phyloP scores from a whole-genome alignment of 768 basidiomycete genomes.

The Tephrocybe sp. region DNA sequence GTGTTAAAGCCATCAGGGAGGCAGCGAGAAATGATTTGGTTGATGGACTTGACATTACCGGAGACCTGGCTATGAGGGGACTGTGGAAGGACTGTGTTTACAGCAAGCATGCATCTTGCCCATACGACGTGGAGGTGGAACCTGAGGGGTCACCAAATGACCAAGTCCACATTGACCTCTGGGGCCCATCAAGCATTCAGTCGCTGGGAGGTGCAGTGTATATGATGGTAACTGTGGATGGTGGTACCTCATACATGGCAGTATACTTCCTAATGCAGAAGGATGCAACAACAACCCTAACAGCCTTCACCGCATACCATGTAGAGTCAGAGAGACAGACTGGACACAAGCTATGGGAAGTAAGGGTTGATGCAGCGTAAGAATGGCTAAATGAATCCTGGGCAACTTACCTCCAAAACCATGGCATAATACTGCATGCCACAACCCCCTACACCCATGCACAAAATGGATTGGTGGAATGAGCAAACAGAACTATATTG shows the following conservation, averaged over 20 bases:
- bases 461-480: neutral
- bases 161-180: neutral
- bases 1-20: constrained; percentile 6
- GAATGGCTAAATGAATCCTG: neutral
- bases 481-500: neutral
- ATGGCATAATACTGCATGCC: neutral
- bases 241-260: constrained; percentile 12
- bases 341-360: neutral
- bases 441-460: neutral
- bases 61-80: constrained; percentile 5
- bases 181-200: constrained; percentile 17
- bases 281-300: neutral
- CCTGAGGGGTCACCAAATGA: constrained; percentile 12
- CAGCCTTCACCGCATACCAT: constrained; percentile 7
- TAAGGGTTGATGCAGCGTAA: neutral
- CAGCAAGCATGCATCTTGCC: constrained; percentile 1
- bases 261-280: constrained; percentile 17
- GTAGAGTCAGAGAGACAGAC: neutral
- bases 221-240: constrained; percentile 25
- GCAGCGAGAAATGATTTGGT: constrained; percentile 17
- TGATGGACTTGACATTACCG: constrained; percentile 18
- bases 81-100: constrained; percentile 7
- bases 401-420: neutral
- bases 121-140: constrained; percentile 19
- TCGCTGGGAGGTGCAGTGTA: constrained; percentile 19